Base-by-base conservation (phyloP, 129 eudicot species). In the Flaveria robusta region DNA sequence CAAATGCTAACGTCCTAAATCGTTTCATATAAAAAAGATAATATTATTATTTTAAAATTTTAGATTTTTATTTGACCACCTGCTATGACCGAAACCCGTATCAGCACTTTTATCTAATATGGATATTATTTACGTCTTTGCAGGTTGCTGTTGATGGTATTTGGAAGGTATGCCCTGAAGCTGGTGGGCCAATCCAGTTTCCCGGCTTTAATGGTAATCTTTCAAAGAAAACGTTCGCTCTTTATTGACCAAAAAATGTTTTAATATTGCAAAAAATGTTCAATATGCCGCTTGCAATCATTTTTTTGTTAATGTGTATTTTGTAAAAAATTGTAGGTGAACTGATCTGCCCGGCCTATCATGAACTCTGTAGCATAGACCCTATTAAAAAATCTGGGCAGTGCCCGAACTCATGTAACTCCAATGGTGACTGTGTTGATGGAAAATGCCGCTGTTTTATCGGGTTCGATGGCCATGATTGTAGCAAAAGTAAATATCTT, bases 101-200 rank as follows among this genome's bases (percentile, higher is more conserved):
- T 1, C 73, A 0, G 2, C 14, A n/a, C 56, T 52, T 54, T 5
- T n/a, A 45, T 42, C 15, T n/a, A 46, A 74, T 43, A 3, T 14
- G n/a, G 6, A 52, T 52, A 8, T 67, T 1, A 1, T 52, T 23
- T 24, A 67, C 6, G 15, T 55, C 23, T 19, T 43, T 59, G 41
- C 83, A 94, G 98, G 93, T 94, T 86, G 96, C 98, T 34, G 97
- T 94, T 26, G 98, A 94, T 79, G 96, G 97, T 3, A 34, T 79
- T 62, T 94, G 98, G 98, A 94, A 83, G 82, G 81, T 66, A 29
- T 94, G 98, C 60, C 97, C 97, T 43, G 87, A 82, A 84, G 84
- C 88, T 55, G 98, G 98, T 81, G 97, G 98, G 50, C 90, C 93
- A 0, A 73, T 94, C 72, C 91, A 89, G 43, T 94, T 89, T 83